Conservation (phyloP, 2,329 filamentous ascomycete genomes). For the Emydomyces testavorans region DNA sequence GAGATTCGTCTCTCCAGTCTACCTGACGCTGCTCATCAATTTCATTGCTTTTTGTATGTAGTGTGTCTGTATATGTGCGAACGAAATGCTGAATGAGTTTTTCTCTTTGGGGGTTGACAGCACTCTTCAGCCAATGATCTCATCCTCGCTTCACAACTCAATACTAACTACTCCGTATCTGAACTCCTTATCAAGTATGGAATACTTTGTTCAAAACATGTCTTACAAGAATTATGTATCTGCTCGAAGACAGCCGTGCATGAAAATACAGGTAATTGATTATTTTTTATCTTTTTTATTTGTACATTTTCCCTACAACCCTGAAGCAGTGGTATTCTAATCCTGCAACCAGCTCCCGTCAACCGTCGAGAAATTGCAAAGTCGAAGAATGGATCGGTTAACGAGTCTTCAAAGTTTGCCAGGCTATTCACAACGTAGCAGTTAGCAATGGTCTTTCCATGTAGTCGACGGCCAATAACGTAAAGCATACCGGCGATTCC, state of each 20-base stretch:
- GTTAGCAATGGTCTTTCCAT: slow-evolving; percentile 17
- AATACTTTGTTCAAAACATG: too few relatives aligned
- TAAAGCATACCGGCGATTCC: slow-evolving; percentile 49
- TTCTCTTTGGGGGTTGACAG: background rate
- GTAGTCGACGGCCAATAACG: background rate
- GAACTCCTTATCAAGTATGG: too few relatives aligned
- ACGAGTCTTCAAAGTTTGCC: slow-evolving; percentile 55
- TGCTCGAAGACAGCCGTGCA: background rate
- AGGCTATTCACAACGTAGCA: slow-evolving; percentile 38
- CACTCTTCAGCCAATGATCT: slow-evolving; percentile 22
- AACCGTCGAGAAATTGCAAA: background rate
- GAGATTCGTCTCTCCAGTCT: background rate
- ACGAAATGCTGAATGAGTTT: background rate
- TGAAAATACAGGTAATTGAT: slow-evolving; percentile 8
- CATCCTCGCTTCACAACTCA: slow-evolving; percentile 9
- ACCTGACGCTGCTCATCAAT: background rate
- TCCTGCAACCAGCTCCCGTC: background rate
- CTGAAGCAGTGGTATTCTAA: slow-evolving; percentile 1
- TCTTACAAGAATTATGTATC: background rate
- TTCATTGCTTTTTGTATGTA: background rate
- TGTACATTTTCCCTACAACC: slow-evolving; percentile 13
- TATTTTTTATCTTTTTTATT: slow-evolving; percentile 8
- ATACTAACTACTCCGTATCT: too few relatives aligned
- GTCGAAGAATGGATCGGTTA: slow-evolving; percentile 20
- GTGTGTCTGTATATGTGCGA: too few relatives aligned